phyloP scores from a whole-genome alignment of 1,139 yeast genomes.

The Yamadazyma dendronema region DNA sequence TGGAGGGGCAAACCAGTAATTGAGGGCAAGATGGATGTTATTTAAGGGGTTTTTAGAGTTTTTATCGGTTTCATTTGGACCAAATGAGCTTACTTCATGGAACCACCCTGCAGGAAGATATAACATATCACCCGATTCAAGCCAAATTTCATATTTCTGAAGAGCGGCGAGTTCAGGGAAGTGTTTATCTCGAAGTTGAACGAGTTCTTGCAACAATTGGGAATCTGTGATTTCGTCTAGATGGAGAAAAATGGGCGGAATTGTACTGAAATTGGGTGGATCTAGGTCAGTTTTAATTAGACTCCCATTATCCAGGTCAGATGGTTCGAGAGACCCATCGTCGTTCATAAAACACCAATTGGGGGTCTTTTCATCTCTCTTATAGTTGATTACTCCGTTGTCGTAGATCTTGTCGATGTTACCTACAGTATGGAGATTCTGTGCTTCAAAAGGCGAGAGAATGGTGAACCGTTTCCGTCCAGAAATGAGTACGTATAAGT shows the following conservation, averaged over 20 bases:
- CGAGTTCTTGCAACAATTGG: conserved; percentile 22
- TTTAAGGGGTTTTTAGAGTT: conserved; percentile 11
- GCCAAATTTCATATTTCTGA: conserved; percentile 42
- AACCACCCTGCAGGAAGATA: conserved; percentile 80
- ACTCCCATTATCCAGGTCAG: conserved; percentile 28
- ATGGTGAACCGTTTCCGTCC: conserved; percentile 69
- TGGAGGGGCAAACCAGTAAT: conserved; percentile 76
- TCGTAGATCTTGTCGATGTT: conserved; percentile 45
- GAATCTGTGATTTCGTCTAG: conserved; percentile 46
- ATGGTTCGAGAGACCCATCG: conserved; percentile 51
- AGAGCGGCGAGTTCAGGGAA: conserved; percentile 51
- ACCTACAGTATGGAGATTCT: conserved; percentile 59
- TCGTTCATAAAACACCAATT: conserved; percentile 57
- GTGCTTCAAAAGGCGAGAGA: conserved; percentile 60
- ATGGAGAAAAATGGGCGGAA: conserved; percentile 64
- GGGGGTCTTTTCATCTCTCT: conserved; percentile 50
- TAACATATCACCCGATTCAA: conserved; percentile 63
- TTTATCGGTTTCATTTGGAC: conserved; percentile 2
- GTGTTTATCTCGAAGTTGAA: conserved; percentile 23
- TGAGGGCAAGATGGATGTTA: conserved; percentile 57
- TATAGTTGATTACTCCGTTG: conserved; percentile 69
- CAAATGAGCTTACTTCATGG: conserved; percentile 72
- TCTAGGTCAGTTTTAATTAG: conserved; percentile 30
- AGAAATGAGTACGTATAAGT: conserved; percentile 56
- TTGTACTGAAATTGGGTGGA: conserved; percentile 66